A percentile compares a stretch with the other conserved stretches of the same genome.
phyloP scores from a whole-genome alignment of 805 yeast genomes.

The Ogataea neopini region DNA sequence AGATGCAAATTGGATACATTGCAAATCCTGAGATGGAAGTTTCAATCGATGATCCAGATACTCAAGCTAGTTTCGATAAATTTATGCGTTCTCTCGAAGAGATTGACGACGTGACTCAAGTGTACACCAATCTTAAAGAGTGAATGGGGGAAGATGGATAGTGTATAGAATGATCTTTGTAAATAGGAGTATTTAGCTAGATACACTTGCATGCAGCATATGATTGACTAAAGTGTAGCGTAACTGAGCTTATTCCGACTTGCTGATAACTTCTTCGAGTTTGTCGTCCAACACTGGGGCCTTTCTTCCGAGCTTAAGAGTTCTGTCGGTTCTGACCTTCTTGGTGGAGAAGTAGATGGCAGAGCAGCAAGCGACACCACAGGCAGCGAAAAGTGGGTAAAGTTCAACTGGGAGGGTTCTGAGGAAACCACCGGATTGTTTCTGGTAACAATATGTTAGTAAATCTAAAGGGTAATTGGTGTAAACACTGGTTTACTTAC shows the following conservation, averaged over 20 bases:
- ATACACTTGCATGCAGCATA: neutral
- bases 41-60: conserved; percentile 53
- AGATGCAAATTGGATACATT: conserved; percentile 67
- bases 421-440: conserved; percentile 18
- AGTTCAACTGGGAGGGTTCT: conserved; percentile 52
- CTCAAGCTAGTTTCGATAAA: conserved; percentile 52
- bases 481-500: conserved; percentile 33
- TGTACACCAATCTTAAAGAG: conserved; percentile 66
- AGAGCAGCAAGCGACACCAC: conserved; percentile 51
- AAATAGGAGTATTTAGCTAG: conserved; percentile 7
- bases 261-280: conserved; percentile 36
- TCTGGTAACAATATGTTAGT: neutral
- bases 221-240: neutral
- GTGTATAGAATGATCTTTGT: conserved; percentile 10
- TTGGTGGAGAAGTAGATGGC: conserved; percentile 54
- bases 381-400: conserved; percentile 57
- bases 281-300: conserved; percentile 45
- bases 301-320: conserved; percentile 50
- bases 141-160: neutral
- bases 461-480: neutral
- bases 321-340: conserved; percentile 49
- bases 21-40: conserved; percentile 64
- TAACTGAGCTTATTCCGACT: conserved; percentile 24
- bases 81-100: conserved; percentile 66
- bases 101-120: conserved; percentile 80